phyloP scores from a whole-genome alignment of 257 asterid species.

The Plantago elongata region DNA sequence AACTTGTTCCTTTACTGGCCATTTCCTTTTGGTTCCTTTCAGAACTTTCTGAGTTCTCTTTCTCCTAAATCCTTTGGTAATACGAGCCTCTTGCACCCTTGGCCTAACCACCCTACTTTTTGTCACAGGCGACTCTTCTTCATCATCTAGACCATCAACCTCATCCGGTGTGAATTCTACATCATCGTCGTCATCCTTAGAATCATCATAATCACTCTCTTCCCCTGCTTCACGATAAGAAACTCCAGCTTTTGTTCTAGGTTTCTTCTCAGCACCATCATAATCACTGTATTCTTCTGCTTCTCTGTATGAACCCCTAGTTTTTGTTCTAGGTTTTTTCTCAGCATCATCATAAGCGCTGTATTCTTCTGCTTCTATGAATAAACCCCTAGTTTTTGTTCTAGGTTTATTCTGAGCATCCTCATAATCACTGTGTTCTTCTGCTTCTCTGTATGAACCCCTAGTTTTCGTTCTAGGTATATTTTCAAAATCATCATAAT shows the following conservation, averaged over 20 bases:
- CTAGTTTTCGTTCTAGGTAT: conserved; percentile 22
- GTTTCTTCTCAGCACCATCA: conserved; percentile 16
- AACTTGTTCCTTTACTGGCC: conserved; percentile 22
- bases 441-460: conserved; percentile 20
- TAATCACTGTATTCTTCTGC: conserved; percentile 27
- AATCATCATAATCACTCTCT: conserved; percentile 24
- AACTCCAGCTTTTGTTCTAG: conserved; percentile 22
- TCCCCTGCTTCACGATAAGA: conserved; percentile 26
- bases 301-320: conserved; percentile 19
- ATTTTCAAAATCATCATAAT: conserved; percentile 16
- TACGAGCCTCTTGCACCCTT: conserved; percentile 12
- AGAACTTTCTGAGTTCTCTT: conserved; percentile 26
- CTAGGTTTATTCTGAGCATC: conserved; percentile 21
- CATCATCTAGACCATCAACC: conserved; percentile 29
- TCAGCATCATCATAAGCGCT: conserved; percentile 5
- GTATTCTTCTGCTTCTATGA: too few species aligned
- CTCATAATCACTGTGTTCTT: conserved; percentile 24
- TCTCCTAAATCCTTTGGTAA: conserved; percentile 17
- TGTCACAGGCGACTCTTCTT: conserved; percentile 27
- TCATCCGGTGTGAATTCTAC: conserved; percentile 50
- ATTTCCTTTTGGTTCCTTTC: conserved; percentile 24
- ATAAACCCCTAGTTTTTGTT: background rate
- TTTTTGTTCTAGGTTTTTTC: conserved; percentile 18
- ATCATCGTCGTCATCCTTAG: conserved; percentile 39
- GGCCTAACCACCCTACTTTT: conserved; percentile 18